Conservation (phyloP, 1,284 basidiomycete genomes). For the Ustilago vetiveriae region DNA sequence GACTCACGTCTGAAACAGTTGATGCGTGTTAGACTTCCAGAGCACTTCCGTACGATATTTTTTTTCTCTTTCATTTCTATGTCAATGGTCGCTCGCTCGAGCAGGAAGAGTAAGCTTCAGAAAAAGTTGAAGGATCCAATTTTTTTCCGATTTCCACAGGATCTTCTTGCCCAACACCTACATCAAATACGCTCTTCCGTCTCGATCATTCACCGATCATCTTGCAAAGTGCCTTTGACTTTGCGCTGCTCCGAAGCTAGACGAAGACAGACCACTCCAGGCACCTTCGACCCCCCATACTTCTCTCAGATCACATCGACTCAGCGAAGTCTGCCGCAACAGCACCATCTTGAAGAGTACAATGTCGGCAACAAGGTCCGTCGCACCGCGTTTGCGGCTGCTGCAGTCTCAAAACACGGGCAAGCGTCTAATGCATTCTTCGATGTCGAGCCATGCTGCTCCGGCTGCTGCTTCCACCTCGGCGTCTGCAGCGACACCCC, state of each 20-base stretch:
- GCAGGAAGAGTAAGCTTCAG: conserved; percentile 2
- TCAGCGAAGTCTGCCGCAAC: no score
- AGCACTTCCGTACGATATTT: conserved; percentile 4
- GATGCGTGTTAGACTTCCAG: neutral
- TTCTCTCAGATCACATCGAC: neutral
- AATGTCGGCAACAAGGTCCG: conserved; percentile 36
- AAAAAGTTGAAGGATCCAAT: neutral
- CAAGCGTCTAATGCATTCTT: conserved; percentile 29
- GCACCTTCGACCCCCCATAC: neutral
- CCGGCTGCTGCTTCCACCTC: conserved; percentile 16
- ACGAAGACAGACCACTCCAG: no score
- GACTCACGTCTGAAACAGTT: no score
- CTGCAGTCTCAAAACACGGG: conserved; percentile 14
- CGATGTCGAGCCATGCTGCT: conserved; percentile 11
- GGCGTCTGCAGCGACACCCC: neutral
- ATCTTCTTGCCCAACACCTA: neutral
- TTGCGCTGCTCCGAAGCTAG: no score
- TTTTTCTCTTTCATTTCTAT: no score
- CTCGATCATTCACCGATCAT: no score
- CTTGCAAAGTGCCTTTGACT: no score
- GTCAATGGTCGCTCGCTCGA: neutral
- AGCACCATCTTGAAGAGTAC: no score
- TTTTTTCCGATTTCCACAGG: conserved; percentile 8
- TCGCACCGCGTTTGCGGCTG: conserved; percentile 26
- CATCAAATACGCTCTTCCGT: neutral